These are phyloP conservation scores for Fonsecaea multimorphosa DNA, from an alignment of 2,329 filamentous ascomycete species.

Conservation along the genomic window DNA sequence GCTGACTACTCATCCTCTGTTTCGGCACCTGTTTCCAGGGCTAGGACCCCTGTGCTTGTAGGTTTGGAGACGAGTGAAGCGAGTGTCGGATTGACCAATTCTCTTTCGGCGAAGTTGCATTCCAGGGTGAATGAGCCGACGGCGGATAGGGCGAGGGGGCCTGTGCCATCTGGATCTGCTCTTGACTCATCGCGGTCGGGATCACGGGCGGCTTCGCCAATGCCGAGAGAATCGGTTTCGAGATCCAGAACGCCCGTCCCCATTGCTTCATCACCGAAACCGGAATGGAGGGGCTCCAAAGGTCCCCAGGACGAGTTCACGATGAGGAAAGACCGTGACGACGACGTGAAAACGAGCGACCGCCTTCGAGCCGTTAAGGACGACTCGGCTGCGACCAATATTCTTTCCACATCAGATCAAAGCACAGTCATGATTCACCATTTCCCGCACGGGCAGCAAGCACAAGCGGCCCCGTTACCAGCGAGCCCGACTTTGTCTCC, in stretches of 20 bases:
- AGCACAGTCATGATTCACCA: slow-evolving; percentile 22
- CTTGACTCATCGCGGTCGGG: background rate
- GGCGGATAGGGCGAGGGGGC: background rate
- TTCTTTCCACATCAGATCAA: slow-evolving; percentile 24
- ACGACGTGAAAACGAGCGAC: slow-evolving; percentile 16
- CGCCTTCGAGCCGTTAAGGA: slow-evolving; percentile 22
- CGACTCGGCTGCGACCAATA: slow-evolving; percentile 15
- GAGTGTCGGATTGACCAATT: slow-evolving; percentile 56
- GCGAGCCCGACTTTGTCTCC: slow-evolving; percentile 3
- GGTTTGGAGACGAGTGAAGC: slow-evolving; percentile 66
- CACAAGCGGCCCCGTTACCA: background rate
- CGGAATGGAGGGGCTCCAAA: background rate
- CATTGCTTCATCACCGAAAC: background rate
- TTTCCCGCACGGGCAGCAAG: background rate
- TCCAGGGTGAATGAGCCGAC: slow-evolving; percentile 9
- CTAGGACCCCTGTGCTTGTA: slow-evolving; percentile 61
- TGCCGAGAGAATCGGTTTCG: slow-evolving; percentile 17
- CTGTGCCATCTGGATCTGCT: slow-evolving; percentile 7
- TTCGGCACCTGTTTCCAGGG: slow-evolving; percentile 38
- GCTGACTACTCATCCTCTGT: slow-evolving; percentile 16
- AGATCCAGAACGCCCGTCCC: slow-evolving; percentile 10
- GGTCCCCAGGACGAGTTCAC: background rate
- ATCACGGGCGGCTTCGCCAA: slow-evolving; percentile 12
- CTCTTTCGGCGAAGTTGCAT: slow-evolving; percentile 27
- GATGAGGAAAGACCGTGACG: slow-evolving; percentile 3